A percentile compares a stretch with the other conserved stretches of the same genome.
Evolutionary conservation across 2,329 filamentous ascomycete species (phyloP).

Genomic region (Hymenoscyphus repandus): DNA sequence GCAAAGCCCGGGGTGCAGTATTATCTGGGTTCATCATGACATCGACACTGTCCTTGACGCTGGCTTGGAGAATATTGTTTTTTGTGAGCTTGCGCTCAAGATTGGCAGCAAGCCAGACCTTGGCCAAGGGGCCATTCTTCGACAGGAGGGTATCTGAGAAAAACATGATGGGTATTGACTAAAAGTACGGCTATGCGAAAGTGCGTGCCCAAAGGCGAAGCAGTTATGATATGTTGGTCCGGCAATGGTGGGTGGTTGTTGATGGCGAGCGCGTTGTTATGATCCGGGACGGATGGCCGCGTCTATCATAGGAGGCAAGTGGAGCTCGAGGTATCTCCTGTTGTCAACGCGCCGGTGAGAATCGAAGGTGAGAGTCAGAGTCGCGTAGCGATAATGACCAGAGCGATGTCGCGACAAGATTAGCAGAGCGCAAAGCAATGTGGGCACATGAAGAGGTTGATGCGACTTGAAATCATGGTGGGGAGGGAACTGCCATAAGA

Average conservation of each 20-base stretch:
- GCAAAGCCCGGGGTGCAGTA: conserved; percentile 81
- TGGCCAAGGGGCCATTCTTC: conserved; percentile 94
- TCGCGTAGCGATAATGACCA: conserved; percentile 8
- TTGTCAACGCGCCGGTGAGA: conserved; percentile 5
- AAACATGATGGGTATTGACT: conserved; percentile 64
- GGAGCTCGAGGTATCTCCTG: conserved; percentile 11
- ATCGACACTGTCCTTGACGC: conserved; percentile 90
- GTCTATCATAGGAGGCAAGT: conserved; percentile 12
- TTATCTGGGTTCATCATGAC: conserved; percentile 91
- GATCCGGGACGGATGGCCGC: conserved; percentile 18
- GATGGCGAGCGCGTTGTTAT: conserved; percentile 21
- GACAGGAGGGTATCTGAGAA: conserved; percentile 94
- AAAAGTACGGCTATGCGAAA: conserved; percentile 18
- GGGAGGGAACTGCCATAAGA: conserved; percentile 1
- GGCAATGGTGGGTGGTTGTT: conserved; percentile 6
- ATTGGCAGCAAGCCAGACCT: conserved; percentile 97
- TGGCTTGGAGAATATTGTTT: conserved; percentile 89
- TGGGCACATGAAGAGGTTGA: conserved; percentile 4
- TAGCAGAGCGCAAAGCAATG: conserved; percentile 11
- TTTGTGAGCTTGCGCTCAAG: conserved; percentile 98
- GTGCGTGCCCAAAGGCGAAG: conserved; percentile 19
- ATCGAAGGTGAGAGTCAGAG: conserved; percentile 4
- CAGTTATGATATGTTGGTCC: conserved; percentile 9
- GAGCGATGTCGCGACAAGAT: background rate
- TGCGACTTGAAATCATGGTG: conserved; percentile 9